These are phyloP conservation scores for Candida railenensis DNA, from an alignment of 805 yeast species.

Conservation along the genomic window DNA sequence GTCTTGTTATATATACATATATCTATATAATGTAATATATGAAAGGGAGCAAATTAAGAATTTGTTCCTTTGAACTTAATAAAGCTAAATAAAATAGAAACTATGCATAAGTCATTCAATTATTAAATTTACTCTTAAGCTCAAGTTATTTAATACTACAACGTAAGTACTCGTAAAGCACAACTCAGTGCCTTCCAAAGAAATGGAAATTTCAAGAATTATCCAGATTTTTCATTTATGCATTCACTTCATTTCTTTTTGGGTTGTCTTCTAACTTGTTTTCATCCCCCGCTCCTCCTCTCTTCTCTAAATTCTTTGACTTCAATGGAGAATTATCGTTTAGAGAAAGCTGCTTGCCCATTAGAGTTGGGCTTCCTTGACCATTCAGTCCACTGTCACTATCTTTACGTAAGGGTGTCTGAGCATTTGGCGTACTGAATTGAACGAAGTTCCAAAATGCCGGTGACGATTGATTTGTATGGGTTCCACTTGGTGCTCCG, in stretches of 20 bases:
- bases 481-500: slow-evolving; percentile 26
- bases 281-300: slow-evolving; percentile 1
- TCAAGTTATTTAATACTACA: background rate
- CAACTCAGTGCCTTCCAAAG: background rate
- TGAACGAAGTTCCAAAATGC: slow-evolving; percentile 94
- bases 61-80: no score
- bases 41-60: no score
- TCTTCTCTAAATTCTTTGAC: slow-evolving; percentile 7
- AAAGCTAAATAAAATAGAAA: no score
- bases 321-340: slow-evolving; percentile 9
- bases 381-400: slow-evolving; percentile 35
- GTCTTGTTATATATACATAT: no score
- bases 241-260: slow-evolving; percentile 6
- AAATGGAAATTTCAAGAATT: background rate
- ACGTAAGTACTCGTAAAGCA: background rate
- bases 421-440: slow-evolving; percentile 51
- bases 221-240: background rate
- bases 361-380: slow-evolving; percentile 40
- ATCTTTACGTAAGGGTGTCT: slow-evolving; percentile 39
- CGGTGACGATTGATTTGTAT: slow-evolving; percentile 67
- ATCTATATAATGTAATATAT: no score
- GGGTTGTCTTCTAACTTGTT: slow-evolving; percentile 6
- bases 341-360: slow-evolving; percentile 13
- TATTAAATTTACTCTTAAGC: background rate
- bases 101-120: no score